A percentile compares a stretch with the other conserved stretches of the same genome.
Evolutionary conservation across 805 yeast species (phyloP).

Genomic region (Nakazawaea siamensis): DNA sequence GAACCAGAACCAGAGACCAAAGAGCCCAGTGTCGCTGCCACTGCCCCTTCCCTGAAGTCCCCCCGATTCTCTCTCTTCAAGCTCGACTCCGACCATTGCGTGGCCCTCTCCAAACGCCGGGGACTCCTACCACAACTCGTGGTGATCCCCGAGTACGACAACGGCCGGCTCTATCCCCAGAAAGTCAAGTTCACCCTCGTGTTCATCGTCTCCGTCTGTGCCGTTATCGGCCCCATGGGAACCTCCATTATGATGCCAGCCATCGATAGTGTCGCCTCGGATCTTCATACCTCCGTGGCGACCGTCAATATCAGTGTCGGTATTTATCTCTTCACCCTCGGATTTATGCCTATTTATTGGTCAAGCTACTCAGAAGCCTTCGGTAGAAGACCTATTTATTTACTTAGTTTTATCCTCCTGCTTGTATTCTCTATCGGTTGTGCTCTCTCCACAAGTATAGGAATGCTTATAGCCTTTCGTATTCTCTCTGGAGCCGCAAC

Average conservation of each 20-base stretch:
- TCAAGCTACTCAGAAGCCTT: slow-evolving; percentile 65
- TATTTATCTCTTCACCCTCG: slow-evolving; percentile 62
- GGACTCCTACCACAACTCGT: slow-evolving; percentile 49
- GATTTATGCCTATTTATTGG: slow-evolving; percentile 88
- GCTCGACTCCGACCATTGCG: slow-evolving; percentile 19
- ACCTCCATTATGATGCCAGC: slow-evolving; percentile 81
- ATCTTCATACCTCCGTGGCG: slow-evolving; percentile 47
- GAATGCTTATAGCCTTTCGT: slow-evolving; percentile 58
- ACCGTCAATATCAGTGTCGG: slow-evolving; percentile 77
- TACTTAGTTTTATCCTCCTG: slow-evolving; percentile 57
- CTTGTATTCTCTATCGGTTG: slow-evolving; percentile 66
- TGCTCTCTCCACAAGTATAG: slow-evolving; percentile 54
- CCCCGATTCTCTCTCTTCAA: slow-evolving; percentile 9
- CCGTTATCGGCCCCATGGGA: slow-evolving; percentile 84
- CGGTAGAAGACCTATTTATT: slow-evolving; percentile 70
- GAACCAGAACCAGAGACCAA: too few relatives aligned
- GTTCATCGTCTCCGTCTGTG: slow-evolving; percentile 60
- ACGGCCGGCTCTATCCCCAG: slow-evolving; percentile 57
- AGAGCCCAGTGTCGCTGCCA: too few relatives aligned
- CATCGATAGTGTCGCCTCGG: slow-evolving; percentile 45
- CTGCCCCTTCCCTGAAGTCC: too few relatives aligned
- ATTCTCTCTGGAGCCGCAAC: slow-evolving; percentile 73
- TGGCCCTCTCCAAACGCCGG: slow-evolving; percentile 37
- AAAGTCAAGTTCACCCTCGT: slow-evolving; percentile 46
- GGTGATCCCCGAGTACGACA: slow-evolving; percentile 61